Conservation (phyloP, 768 basidiomycete genomes). For the button mushroom (Agaricus bisporus) region DNA sequence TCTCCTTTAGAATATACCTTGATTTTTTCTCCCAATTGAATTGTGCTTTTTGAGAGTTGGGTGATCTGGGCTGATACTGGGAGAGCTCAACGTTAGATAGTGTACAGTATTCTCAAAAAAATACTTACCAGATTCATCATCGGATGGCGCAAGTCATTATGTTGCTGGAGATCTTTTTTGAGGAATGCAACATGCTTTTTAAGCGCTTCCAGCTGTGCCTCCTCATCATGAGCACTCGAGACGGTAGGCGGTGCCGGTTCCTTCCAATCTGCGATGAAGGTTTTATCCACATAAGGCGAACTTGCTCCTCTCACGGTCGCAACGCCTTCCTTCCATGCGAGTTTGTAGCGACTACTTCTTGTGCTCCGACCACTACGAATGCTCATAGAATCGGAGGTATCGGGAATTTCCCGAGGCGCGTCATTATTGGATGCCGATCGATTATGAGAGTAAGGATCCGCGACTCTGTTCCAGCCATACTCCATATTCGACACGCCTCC, state of each 20-base stretch:
- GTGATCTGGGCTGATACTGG: slow-evolving; percentile 78
- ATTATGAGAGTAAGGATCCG: slow-evolving; percentile 43
- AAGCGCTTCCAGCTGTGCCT: slow-evolving; percentile 85
- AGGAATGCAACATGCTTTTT: slow-evolving; percentile 73
- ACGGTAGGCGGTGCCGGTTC: slow-evolving; percentile 80
- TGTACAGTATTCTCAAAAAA: neutral
- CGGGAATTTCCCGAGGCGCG: slow-evolving; percentile 30
- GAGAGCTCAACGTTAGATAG: slow-evolving; percentile 13
- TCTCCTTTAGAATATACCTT: slow-evolving; percentile 83
- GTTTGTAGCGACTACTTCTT: slow-evolving; percentile 45
- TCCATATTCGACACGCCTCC: slow-evolving; percentile 99
- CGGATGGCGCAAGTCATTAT: slow-evolving; percentile 77
- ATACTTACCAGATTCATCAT: slow-evolving; percentile 70
- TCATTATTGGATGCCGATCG: slow-evolving; percentile 58
- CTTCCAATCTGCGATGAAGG: slow-evolving; percentile 90
- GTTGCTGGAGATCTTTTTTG: slow-evolving; percentile 73
- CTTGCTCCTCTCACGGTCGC: slow-evolving; percentile 57
- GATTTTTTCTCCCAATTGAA: slow-evolving; percentile 94
- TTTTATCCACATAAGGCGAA: slow-evolving; percentile 75
- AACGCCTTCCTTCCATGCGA: slow-evolving; percentile 64
- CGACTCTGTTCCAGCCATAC: slow-evolving; percentile 91
- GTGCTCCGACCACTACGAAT: slow-evolving; percentile 54
- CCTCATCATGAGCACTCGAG: slow-evolving; percentile 85
- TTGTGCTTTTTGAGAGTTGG: slow-evolving; percentile 69
- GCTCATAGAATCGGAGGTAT: slow-evolving; percentile 56